These are phyloP conservation scores for Cyclotella cryptica DNA, from an alignment of 108 stramenopile genomes.

Conservation along the genomic window DNA sequence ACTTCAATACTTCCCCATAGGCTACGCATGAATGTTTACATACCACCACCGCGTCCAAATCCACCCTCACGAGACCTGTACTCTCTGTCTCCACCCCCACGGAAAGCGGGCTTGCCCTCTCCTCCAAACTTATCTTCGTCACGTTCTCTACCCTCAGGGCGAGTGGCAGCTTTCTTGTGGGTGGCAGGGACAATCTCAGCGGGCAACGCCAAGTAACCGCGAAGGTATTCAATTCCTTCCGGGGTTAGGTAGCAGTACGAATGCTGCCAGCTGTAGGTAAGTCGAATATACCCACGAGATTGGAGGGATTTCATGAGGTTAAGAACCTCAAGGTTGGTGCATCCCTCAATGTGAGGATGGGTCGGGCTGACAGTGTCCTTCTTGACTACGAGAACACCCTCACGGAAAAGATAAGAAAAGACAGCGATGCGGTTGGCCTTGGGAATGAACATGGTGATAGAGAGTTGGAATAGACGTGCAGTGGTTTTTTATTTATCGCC, in stretches of 20 bases:
- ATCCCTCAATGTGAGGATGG: conserved; percentile 92
- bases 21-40: conserved; percentile 45
- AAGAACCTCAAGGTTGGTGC: conserved; percentile 93
- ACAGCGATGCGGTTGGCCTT: conserved; percentile 98
- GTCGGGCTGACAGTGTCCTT: conserved; percentile 94
- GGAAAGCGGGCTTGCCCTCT: conserved; percentile 80
- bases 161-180: conserved; percentile 91
- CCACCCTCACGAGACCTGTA: conserved; percentile 75
- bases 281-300: conserved; percentile 84
- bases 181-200: conserved; percentile 97
- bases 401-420: conserved; percentile 98
- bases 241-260: conserved; percentile 97
- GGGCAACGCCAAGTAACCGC: conserved; percentile 92
- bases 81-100: conserved; percentile 79
- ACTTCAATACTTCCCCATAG: neutral
- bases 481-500: conserved; percentile 11
- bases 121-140: conserved; percentile 82
- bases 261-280: conserved; percentile 98
- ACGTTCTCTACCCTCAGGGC: conserved; percentile 91
- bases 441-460: conserved; percentile 91
- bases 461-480: neutral
- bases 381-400: conserved; percentile 96
- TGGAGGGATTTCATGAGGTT: conserved; percentile 95
- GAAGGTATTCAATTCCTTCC: conserved; percentile 97
- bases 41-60: conserved; percentile 89